Evolutionary conservation across 257 asterid species (phyloP).

Genomic region (Parsonsia alboflavescens): DNA sequence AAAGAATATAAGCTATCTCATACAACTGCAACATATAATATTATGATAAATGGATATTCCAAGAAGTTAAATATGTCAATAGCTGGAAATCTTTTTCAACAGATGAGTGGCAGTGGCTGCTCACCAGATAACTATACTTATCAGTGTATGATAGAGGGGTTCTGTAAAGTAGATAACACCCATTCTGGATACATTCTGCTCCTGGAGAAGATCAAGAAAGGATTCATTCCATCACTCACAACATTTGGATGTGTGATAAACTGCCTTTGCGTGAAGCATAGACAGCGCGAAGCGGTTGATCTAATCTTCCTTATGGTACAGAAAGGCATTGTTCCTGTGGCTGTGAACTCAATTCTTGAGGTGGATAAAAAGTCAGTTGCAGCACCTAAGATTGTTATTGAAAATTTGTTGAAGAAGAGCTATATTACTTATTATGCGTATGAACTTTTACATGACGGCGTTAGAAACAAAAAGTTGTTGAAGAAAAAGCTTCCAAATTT

Average conservation of each 20-base stretch:
- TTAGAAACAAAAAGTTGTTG: conserved; percentile 60
- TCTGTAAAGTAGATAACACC: conserved; percentile 62
- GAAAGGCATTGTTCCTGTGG: conserved; percentile 67
- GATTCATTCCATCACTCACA: conserved; percentile 50
- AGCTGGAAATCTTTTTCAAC: conserved; percentile 51
- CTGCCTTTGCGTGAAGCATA: conserved; percentile 64
- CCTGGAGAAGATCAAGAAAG: conserved; percentile 44
- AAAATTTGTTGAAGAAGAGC: conserved; percentile 67
- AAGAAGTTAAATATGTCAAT: conserved; percentile 52
- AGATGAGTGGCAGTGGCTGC: conserved; percentile 46
- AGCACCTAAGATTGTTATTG: conserved; percentile 85
- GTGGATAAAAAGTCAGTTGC: conserved; percentile 66
- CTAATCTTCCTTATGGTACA: conserved; percentile 67
- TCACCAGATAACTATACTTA: conserved; percentile 64
- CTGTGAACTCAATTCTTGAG: conserved; percentile 62
- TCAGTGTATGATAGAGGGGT: conserved; percentile 73
- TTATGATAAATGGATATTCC: conserved; percentile 60
- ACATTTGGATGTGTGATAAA: conserved; percentile 76
- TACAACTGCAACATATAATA: conserved; percentile 59
- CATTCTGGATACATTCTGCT: conserved; percentile 57
- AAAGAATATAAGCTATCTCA: conserved; percentile 45
- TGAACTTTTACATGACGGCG: conserved; percentile 65
- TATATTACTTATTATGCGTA: conserved; percentile 64
- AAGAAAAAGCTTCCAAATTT: conserved; percentile 35
- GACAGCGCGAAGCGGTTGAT: conserved; percentile 59